phyloP scores from a whole-genome alignment of 495 filamentous ascomycete genomes.

The Penicillium bovifimosum region DNA sequence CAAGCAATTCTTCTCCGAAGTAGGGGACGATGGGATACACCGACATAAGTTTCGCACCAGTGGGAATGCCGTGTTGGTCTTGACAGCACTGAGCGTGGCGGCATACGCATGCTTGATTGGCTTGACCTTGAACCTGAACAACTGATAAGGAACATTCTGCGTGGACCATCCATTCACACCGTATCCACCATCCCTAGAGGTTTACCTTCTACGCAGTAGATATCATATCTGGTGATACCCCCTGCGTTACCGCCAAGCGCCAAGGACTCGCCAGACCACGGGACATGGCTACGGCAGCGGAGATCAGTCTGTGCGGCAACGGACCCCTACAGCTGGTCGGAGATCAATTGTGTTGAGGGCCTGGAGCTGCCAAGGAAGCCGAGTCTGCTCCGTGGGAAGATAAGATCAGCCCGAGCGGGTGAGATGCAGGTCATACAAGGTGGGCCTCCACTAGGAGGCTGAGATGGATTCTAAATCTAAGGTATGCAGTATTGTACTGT shows the following conservation, averaged over 20 bases:
- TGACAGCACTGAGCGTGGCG: constrained; percentile 74
- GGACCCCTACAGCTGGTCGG: constrained; percentile 16
- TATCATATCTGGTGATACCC: constrained; percentile 15
- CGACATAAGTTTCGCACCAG: constrained; percentile 83
- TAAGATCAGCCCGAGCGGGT: constrained; percentile 20
- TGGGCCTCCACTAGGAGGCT: constrained; percentile 1
- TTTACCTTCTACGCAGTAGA: background rate
- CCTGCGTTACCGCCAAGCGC: constrained; percentile 38
- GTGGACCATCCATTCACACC: constrained; percentile 5
- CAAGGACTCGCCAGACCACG: constrained; percentile 24
- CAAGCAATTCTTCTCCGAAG: constrained; percentile 81
- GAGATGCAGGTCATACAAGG: constrained; percentile 14
- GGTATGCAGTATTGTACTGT: no score
- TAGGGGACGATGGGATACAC: constrained; percentile 60
- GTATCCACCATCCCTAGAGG: background rate
- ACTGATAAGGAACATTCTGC: constrained; percentile 12
- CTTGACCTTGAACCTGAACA: constrained; percentile 57
- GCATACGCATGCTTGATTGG: constrained; percentile 77
- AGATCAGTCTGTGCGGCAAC: constrained; percentile 13
- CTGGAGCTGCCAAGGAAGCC: constrained; percentile 17
- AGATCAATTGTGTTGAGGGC: constrained; percentile 12
- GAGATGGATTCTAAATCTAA: constrained; percentile 11
- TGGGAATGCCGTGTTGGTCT: constrained; percentile 68
- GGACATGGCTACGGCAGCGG: constrained; percentile 8
- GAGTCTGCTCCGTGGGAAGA: constrained; percentile 17